A percentile compares a stretch with the other conserved stretches of the same genome.
These are phyloP conservation scores for Carex parvula DNA, from an alignment of 176 grass and related monocot genomes.

Conservation along the genomic window DNA sequence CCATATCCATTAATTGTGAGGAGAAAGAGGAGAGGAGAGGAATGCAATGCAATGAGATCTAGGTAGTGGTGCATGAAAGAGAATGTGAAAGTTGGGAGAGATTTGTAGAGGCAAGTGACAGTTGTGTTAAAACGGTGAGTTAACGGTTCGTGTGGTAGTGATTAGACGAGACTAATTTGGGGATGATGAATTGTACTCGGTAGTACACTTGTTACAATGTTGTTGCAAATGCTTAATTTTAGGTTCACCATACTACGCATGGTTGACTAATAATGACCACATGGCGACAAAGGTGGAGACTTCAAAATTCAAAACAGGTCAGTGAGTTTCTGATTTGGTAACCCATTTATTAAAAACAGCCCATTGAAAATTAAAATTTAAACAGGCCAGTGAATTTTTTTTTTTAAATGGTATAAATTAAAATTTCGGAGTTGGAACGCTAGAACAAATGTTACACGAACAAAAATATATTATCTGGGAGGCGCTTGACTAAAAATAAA, in stretches of 20 bases:
- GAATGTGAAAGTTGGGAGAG: not conserved
- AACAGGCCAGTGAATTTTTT: too few species aligned
- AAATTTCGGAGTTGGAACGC: not conserved
- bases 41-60: not conserved
- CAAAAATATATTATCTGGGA: not conserved
- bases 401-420: too few species aligned
- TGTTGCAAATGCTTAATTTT: constrained; percentile 1
- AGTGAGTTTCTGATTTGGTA: too few species aligned
- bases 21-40: not conserved
- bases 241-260: not conserved
- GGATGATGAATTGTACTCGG: constrained; percentile 7
- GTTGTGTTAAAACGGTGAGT: not conserved
- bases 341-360: too few species aligned
- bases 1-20: not conserved
- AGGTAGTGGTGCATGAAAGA: not conserved
- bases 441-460: not conserved
- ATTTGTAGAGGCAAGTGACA: constrained; percentile 16
- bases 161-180: constrained; percentile 6
- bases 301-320: too few species aligned
- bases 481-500: too few species aligned
- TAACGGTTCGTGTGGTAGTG: constrained; percentile 17
- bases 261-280: not conserved
- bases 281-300: not conserved
- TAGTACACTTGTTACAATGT: constrained; percentile 12
- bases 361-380: too few species aligned